phyloP scores from a whole-genome alignment of 805 yeast genomes.

The Schizosaccharomyces lindneri region DNA sequence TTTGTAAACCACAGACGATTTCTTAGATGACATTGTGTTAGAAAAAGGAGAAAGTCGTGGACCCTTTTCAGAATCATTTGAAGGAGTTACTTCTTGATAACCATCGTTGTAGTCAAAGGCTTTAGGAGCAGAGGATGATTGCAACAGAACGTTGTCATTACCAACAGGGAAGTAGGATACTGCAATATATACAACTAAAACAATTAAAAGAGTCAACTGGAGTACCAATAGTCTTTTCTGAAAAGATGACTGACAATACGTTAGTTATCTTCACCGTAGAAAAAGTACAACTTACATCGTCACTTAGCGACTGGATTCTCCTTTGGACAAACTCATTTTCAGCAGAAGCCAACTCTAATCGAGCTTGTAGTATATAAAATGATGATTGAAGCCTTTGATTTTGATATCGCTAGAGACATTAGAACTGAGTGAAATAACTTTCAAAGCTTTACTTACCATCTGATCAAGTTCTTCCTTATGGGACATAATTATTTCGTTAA shows the following conservation, averaged over 20 bases:
- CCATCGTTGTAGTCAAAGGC: no score
- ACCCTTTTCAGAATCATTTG: no score
- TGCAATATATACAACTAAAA: not conserved
- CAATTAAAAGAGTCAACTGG: not conserved
- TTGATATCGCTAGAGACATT: slow-evolving; percentile 1
- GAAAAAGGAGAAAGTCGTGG: no score
- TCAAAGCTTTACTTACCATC: not conserved
- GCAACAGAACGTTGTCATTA: not conserved
- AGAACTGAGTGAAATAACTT: no score
- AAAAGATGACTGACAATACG: not conserved
- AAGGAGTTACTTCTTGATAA: no score
- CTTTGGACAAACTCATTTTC: not conserved
- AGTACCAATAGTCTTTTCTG: not conserved
- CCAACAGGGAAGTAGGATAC: not conserved
- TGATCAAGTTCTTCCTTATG: not conserved
- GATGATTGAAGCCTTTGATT: slow-evolving; percentile 19
- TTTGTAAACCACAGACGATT: no score
- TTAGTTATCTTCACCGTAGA: no score
- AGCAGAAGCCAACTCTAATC: not conserved
- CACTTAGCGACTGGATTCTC: not conserved
- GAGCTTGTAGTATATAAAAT: not conserved
- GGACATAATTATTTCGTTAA: not conserved
- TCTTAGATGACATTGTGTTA: no score
- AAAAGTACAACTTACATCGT: not conserved
- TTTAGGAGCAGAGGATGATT: no score